phyloP scores from a whole-genome alignment of 345 rosid species.

The Citrus trifoliata region DNA sequence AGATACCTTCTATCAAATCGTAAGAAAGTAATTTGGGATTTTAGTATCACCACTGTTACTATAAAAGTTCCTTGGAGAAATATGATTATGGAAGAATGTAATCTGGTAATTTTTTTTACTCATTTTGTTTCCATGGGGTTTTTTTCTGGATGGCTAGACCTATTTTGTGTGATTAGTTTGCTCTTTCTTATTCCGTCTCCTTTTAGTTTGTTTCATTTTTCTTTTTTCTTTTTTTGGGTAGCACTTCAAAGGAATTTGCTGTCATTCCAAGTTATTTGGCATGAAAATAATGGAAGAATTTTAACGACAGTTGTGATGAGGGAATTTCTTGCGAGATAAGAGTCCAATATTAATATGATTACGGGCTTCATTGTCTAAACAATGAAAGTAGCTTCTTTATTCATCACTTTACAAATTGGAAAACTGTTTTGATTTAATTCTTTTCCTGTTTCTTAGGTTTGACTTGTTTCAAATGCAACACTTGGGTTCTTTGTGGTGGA shows the following conservation, averaged over 20 bases:
- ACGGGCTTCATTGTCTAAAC: not conserved
- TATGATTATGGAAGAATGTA: conserved; percentile 37
- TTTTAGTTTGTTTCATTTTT: not conserved
- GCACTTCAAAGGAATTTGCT: no score
- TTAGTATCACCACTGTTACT: conserved; percentile 43
- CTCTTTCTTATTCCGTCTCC: not conserved
- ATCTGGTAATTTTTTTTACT: conserved; percentile 50
- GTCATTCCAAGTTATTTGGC: not conserved
- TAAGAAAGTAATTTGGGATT: conserved; percentile 59
- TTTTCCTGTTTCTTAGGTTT: not conserved
- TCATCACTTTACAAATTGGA: not conserved
- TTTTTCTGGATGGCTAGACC: not conserved
- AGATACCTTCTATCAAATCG: conserved; percentile 66
- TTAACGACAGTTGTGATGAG: not conserved
- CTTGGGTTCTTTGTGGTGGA: not conserved
- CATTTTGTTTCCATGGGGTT: not conserved
- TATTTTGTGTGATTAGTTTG: not conserved
- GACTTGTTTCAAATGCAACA: not conserved
- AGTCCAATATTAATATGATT: not conserved
- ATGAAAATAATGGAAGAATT: not conserved
- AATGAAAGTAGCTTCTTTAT: not conserved
- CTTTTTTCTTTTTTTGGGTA: no score
- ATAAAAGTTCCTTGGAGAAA: conserved; percentile 50
- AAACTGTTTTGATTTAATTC: not conserved
- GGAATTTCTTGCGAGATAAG: not conserved